phyloP scores from a whole-genome alignment of 345 rosid genomes.

The Rhodamnia argentea region DNA sequence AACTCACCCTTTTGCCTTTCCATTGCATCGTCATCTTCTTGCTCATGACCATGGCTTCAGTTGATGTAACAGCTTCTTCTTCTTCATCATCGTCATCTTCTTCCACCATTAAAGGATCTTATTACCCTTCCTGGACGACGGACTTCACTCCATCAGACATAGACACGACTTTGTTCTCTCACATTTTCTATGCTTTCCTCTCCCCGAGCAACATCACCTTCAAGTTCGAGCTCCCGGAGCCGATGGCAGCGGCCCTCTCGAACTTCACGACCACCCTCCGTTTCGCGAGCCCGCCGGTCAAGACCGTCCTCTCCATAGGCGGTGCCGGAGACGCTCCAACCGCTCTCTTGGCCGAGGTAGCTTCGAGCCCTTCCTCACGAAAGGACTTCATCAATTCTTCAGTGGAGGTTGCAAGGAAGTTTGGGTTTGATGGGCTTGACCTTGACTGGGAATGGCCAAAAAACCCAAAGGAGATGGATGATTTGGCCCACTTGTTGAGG shows the following conservation, averaged over 20 bases:
- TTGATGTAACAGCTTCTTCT: conserved; percentile 4
- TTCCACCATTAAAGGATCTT: conserved; percentile 27
- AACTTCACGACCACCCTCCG: conserved; percentile 40
- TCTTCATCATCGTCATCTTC: neutral
- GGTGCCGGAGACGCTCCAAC: conserved; percentile 14
- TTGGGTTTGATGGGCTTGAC: conserved; percentile 48
- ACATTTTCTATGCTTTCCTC: conserved; percentile 50
- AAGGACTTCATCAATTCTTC: conserved; percentile 30
- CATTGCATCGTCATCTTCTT: neutral
- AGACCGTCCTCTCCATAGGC: conserved; percentile 40
- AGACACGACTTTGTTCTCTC: conserved; percentile 41
- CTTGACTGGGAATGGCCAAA: conserved; percentile 55
- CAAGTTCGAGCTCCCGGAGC: conserved; percentile 16
- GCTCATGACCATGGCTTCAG: neutral
- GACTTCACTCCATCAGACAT: conserved; percentile 33
- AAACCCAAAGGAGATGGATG: conserved; percentile 21
- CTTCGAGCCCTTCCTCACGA: conserved; percentile 17
- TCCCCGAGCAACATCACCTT: conserved; percentile 25
- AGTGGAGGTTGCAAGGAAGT: conserved; percentile 25
- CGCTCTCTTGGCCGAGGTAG: conserved; percentile 18
- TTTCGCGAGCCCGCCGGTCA: conserved; percentile 19
- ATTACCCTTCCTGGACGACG: conserved; percentile 33
- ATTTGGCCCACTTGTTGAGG: conserved; percentile 15
- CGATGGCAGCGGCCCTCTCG: conserved; percentile 2
- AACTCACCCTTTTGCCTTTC: neutral